A percentile compares a stretch with the other conserved stretches of the same genome.
These are phyloP conservation scores for Alternaria brassicae DNA, from an alignment of 2,329 filamentous ascomycete species.

Conservation along the genomic window DNA sequence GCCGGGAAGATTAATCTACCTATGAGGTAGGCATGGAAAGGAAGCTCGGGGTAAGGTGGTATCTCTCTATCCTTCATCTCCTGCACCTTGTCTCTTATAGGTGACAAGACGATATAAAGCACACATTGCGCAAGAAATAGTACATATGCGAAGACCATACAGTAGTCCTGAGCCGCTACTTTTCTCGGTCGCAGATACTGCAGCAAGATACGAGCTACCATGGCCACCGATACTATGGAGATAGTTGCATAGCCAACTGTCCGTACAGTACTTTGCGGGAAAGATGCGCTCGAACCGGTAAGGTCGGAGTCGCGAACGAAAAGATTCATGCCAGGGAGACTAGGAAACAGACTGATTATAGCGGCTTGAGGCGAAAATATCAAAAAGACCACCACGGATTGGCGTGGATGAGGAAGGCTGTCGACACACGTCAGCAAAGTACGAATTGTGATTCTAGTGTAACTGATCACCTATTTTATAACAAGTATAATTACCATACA, in stretches of 20 bases:
- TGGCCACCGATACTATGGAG: slow-evolving; percentile 1
- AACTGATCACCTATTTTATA: background rate
- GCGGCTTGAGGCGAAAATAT: background rate
- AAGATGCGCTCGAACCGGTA: background rate
- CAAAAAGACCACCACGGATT: background rate
- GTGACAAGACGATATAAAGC: slow-evolving; percentile 2
- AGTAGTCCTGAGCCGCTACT: background rate
- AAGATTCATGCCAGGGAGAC: background rate
- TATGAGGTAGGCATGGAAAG: background rate
- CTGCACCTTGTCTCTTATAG: background rate
- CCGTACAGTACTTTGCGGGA: background rate
- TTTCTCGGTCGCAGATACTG: background rate
- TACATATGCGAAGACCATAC: background rate
- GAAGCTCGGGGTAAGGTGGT: background rate
- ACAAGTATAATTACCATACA: background rate
- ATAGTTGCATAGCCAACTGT: background rate
- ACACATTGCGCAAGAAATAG: slow-evolving; percentile 2
- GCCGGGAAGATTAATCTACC: background rate
- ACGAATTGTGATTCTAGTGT: background rate
- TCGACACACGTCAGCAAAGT: background rate
- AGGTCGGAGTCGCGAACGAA: background rate
- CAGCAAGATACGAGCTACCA: background rate
- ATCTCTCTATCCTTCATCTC: background rate
- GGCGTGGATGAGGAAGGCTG: background rate
- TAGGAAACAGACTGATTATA: background rate